Base-by-base conservation (phyloP, 768 basidiomycete species). In the Russula brevipes region DNA sequence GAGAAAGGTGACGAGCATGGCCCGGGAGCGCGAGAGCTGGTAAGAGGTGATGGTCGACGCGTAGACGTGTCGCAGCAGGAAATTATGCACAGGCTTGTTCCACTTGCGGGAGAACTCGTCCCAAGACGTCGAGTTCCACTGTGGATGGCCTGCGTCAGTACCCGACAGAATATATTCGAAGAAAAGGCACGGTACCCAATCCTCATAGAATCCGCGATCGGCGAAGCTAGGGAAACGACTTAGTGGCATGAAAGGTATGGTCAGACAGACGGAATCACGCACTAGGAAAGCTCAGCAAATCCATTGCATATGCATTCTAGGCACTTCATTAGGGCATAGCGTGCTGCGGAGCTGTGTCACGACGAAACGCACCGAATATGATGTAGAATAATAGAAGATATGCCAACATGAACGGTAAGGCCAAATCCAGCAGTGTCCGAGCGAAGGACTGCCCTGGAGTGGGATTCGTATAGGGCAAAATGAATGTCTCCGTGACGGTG, bases 41-140 rank as follows among this genome's bases (percentile, higher is more conserved):
- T 91, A 89, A 57, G 85, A 82, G 50, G 83, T 77, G 60, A 96
- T 91, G 7, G 91, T 85, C 10, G 94, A 89, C 3, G 94, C 88
- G 69, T 99, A 99, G 38, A 99, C 94, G 72, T 99, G 97, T 11
- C 93, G 86, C 17, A 98, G 81, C 44, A 99, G 83, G 82, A 92
- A 92, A n/a, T 82, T 81, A 68, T 98, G 88, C 38, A 98, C 96
- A 11, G 96, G 96, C 67, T 91, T 94, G 77, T 98, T 98, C 96
- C 97, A 98, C 77, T 96, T 95, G 49, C 97, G 86, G 4, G 95
- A 91, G 73, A 96, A 98, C 74, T 98, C 93, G 68, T 98, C 96
- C 91, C 90, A 94, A 2, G 93, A 91, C 0, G 89, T 93, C 6
- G 93, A 93, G 75, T 98, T 98, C 96, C 96, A 98, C 90, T 85